Evolutionary conservation across 2,329 filamentous ascomycete species (phyloP).

Genomic region (Phialemonium atrogriseum): DNA sequence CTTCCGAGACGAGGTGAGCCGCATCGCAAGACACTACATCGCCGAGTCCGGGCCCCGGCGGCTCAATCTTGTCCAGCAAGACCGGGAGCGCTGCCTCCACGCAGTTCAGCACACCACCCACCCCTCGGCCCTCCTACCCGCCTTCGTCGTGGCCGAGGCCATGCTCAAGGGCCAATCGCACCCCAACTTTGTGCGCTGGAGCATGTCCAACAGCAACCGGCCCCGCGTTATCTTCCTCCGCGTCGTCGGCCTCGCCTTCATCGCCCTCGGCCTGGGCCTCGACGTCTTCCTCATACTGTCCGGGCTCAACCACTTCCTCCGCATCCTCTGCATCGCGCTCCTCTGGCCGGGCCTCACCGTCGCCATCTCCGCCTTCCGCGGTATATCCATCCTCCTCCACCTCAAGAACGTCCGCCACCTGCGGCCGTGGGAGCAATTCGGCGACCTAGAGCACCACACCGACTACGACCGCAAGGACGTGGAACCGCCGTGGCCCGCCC

Average conservation of each 20-base stretch:
- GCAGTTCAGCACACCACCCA: slow-evolving; percentile 34
- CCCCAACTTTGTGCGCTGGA: slow-evolving; percentile 30
- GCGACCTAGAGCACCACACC: no score
- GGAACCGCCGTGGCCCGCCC: no score
- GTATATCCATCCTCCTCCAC: slow-evolving; percentile 28
- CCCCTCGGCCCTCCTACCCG: slow-evolving; percentile 32
- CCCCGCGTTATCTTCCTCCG: slow-evolving; percentile 22
- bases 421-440: slow-evolving; percentile 28
- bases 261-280: slow-evolving; percentile 18
- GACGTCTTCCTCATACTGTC: slow-evolving; percentile 25
- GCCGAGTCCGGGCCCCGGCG: slow-evolving; percentile 22
- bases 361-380: slow-evolving; percentile 24
- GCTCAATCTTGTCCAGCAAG: slow-evolving; percentile 27
- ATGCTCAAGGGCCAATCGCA: slow-evolving; percentile 27
- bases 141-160: slow-evolving; percentile 27
- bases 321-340: slow-evolving; percentile 20
- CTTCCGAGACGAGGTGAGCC: slow-evolving; percentile 29
- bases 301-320: slow-evolving; percentile 14
- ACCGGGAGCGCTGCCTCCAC: slow-evolving; percentile 28
- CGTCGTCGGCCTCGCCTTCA: slow-evolving; percentile 12
- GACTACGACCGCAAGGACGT: no score
- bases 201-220: slow-evolving; percentile 27
- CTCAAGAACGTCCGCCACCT: slow-evolving; percentile 22
- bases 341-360: slow-evolving; percentile 26
- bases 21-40: slow-evolving; percentile 30